These are phyloP conservation scores for Microdochium paspali DNA, from an alignment of 2,329 filamentous ascomycete species.

Conservation along the genomic window DNA sequence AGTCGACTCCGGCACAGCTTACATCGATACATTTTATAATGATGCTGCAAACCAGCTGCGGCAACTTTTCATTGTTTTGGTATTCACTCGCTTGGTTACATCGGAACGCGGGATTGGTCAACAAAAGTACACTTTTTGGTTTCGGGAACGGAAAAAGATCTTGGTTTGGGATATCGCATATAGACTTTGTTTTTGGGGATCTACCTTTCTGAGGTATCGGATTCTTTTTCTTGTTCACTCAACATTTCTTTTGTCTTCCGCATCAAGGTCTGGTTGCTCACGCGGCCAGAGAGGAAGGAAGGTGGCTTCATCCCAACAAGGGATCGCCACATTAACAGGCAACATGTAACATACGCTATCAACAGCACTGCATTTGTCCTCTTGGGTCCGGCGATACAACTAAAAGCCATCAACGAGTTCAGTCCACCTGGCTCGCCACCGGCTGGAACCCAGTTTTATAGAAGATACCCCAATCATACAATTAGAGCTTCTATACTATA, in stretches of 20 bases:
- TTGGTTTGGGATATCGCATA: slow-evolving; percentile 12
- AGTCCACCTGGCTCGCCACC: background rate
- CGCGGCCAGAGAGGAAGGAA: background rate
- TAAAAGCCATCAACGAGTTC: background rate
- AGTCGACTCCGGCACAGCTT: background rate
- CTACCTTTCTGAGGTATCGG: slow-evolving; percentile 4
- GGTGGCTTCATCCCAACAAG: background rate
- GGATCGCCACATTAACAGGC: background rate
- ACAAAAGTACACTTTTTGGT: slow-evolving; percentile 17
- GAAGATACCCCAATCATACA: slow-evolving; percentile 19
- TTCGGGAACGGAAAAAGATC: slow-evolving; percentile 18
- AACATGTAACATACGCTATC: background rate
- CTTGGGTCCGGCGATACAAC: background rate
- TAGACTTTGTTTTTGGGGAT: slow-evolving; percentile 14
- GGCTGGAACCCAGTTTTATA: slow-evolving; percentile 25
- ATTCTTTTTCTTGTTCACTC: slow-evolving; percentile 13
- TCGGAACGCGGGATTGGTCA: slow-evolving; percentile 12
- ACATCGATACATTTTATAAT: background rate
- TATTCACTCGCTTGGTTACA: background rate
- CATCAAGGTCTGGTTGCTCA: background rate
- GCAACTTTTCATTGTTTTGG: background rate
- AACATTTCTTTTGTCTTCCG: slow-evolving; percentile 8
- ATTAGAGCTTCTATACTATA: no score
- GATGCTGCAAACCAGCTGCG: background rate
- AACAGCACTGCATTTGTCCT: background rate